Evolutionary conservation across 2,329 filamentous ascomycete genomes (phyloP).

Genomic region (Epichloe hybrida): DNA sequence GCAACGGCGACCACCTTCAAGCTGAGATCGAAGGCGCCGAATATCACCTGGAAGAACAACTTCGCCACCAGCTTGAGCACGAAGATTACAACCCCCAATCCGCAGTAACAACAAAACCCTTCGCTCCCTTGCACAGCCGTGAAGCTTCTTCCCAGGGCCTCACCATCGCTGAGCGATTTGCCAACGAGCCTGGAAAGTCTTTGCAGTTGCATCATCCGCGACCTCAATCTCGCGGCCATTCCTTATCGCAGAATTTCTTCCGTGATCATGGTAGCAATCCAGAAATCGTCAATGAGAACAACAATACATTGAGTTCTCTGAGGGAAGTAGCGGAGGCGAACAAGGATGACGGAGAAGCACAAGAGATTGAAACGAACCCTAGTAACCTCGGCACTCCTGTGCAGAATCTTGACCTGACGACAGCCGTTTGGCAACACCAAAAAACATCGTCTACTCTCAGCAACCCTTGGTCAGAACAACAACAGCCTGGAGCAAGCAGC

Average conservation of each 20-base stretch:
- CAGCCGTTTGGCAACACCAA: constrained; percentile 34
- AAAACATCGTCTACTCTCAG: constrained; percentile 43
- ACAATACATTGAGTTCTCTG: constrained; percentile 26
- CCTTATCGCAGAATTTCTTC: constrained; percentile 53
- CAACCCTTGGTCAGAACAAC: constrained; percentile 49
- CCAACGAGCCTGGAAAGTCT: constrained; percentile 37
- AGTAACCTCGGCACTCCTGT: constrained; percentile 57
- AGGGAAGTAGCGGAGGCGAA: constrained; percentile 26
- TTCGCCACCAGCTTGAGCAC: constrained; percentile 66
- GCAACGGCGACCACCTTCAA: constrained; percentile 58
- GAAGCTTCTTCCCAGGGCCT: constrained; percentile 39
- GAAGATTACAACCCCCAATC: constrained; percentile 58
- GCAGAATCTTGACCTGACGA: constrained; percentile 33
- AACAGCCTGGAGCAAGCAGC: constrained; percentile 27
- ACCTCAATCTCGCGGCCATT: constrained; percentile 61
- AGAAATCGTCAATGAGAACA: constrained; percentile 24
- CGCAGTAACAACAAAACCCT: constrained; percentile 12
- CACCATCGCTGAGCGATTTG: constrained; percentile 35
- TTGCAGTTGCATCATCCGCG: constrained; percentile 56
- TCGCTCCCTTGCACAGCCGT: constrained; percentile 23
- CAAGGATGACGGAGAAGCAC: constrained; percentile 35
- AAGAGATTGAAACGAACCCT: constrained; percentile 60
- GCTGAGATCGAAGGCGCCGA: constrained; percentile 76
- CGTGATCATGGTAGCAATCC: constrained; percentile 38
- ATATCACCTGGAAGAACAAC: constrained; percentile 69